phyloP scores from a whole-genome alignment of 148 eudicot genomes.

The Chenopodium formosanum region DNA sequence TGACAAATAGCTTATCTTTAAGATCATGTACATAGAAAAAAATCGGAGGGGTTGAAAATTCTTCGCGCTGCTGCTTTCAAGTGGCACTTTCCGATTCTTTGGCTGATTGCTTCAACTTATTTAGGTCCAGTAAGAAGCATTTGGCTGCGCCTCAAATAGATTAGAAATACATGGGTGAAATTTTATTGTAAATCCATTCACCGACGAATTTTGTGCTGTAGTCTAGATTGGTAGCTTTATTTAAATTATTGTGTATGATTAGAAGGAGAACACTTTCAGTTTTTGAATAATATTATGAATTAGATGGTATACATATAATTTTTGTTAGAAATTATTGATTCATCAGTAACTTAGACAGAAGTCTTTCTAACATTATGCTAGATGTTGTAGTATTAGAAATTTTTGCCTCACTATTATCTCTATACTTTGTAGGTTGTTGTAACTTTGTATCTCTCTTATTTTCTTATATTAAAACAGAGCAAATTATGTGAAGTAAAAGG shows the following conservation, averaged over 20 bases:
- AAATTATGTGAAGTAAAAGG: no score
- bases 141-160: conserved; percentile 8
- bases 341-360: neutral
- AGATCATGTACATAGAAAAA: conserved; percentile 24
- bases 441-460: no score
- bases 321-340: neutral
- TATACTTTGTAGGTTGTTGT: no score
- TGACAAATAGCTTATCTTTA: conserved; percentile 20
- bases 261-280: conserved; percentile 5
- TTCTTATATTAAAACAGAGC: no score
- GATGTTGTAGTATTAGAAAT: neutral
- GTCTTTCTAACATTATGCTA: neutral
- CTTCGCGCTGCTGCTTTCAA: conserved; percentile 4
- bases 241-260: conserved; percentile 1
- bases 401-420: neutral
- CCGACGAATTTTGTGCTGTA: neutral
- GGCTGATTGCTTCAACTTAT: neutral
- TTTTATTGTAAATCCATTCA: neutral
- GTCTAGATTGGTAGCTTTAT: neutral
- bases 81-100: conserved; percentile 1
- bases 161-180: neutral
- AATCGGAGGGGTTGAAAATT: conserved; percentile 1
- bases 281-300: conserved; percentile 10
- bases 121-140: conserved; percentile 14
- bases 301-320: conserved; percentile 9